These are phyloP conservation scores for Heterobasidion irregulare DNA, from an alignment of 1,284 basidiomycete genomes.

Conservation along the genomic window DNA sequence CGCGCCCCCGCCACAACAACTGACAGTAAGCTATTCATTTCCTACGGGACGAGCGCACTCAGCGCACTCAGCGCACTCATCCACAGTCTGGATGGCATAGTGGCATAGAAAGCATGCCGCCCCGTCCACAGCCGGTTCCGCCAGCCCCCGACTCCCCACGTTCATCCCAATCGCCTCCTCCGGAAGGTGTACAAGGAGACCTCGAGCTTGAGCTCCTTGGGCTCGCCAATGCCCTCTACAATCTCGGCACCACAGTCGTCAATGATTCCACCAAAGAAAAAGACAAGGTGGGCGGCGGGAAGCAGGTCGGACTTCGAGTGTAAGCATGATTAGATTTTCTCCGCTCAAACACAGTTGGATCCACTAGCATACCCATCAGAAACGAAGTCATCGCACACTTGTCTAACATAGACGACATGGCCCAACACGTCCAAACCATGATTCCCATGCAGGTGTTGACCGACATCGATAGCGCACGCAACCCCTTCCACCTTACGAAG, in stretches of 20 bases:
- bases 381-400: constrained; percentile 67
- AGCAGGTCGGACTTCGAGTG: constrained; percentile 64
- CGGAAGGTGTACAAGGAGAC: constrained; percentile 59
- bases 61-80: too few species aligned
- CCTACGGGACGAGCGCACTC: too few species aligned
- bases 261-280: constrained; percentile 72
- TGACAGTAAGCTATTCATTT: too few species aligned
- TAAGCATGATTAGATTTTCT: constrained; percentile 22
- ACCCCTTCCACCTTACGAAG: constrained; percentile 72
- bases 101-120: not conserved
- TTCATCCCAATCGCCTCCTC: constrained; percentile 60
- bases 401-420: constrained; percentile 53
- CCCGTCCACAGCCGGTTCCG: not conserved
- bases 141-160: constrained; percentile 66
- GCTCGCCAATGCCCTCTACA: constrained; percentile 67
- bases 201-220: constrained; percentile 67
- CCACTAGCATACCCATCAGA: constrained; percentile 21
- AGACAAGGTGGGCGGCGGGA: constrained; percentile 54
- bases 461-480: constrained; percentile 70
- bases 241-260: constrained; percentile 70
- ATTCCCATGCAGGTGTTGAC: constrained; percentile 64
- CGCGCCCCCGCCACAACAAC: too few species aligned
- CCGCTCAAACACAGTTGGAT: too few species aligned
- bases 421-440: constrained; percentile 49
- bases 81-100: too few species aligned